Base-by-base conservation (phyloP, 768 basidiomycete species). In the Macrolepiota dolichaula region DNA sequence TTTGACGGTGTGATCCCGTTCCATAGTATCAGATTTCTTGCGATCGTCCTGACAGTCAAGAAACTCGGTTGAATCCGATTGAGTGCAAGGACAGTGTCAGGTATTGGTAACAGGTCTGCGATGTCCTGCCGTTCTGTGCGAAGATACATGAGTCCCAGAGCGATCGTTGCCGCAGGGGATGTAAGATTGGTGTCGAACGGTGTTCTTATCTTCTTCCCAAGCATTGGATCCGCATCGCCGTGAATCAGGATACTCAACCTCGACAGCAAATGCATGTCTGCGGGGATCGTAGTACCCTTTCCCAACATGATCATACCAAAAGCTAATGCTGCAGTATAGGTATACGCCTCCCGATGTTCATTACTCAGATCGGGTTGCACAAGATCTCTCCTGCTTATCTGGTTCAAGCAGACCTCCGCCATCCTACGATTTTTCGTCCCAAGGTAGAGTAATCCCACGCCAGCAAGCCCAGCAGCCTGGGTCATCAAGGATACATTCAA, bases 291-390 rank as follows among this genome's bases (percentile, higher is more conserved):
- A 0, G 85, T 80, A 1, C 97, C 96, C 66, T 87, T 88, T 5
- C 93, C 96, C 15, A 98, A 83, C 90, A 98, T 96, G 73, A 96
- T 89, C 86, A 97, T 91, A 4, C 97, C 97, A 69, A 97, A 97
- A 0, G 92, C 89, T 32, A 97, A 82, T 9, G 92, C 93, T 2
- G 94, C 86, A 1, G 93, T 84, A 64, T 92, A 88, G 0, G 95
- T 91, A 69, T 98, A 98, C 1, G 94, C 88, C 69, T 98, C 97
- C 40, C 92, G 86, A 70, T 94, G 88, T 65, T 96, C 94, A 64
- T 89, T 89, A 68, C 87, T 93, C 44, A 92, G 79, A 64, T 96
- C 94, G 1, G 91, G 87, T 55, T 89, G 89, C 4, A 86, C 84
- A 17, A 96, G 81, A 67, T 92, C 89, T 63, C 78, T 81, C 36